phyloP scores from a whole-genome alignment of 2,329 filamentous ascomycete genomes.

The Alternaria atra region DNA sequence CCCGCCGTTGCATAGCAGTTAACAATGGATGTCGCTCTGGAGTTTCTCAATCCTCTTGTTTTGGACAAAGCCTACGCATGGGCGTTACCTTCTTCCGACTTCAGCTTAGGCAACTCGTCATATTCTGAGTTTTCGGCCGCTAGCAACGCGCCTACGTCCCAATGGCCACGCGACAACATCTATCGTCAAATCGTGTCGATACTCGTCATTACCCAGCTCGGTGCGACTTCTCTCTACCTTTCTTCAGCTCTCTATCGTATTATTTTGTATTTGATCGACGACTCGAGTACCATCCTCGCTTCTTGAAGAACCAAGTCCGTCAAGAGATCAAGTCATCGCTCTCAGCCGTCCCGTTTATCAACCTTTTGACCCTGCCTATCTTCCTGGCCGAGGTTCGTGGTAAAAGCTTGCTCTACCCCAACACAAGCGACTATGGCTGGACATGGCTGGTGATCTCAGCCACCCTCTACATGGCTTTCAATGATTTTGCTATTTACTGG shows the following conservation, averaged over 20 bases:
- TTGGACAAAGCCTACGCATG: conserved; percentile 18
- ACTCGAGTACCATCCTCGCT: conserved; percentile 15
- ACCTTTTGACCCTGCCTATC: conserved; percentile 10
- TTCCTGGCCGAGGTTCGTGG: conserved; percentile 14
- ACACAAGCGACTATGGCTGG: conserved; percentile 12
- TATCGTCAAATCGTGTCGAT: conserved; percentile 15
- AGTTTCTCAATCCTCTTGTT: conserved; percentile 16
- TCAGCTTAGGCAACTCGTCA: conserved; percentile 5
- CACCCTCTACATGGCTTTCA: conserved; percentile 13
- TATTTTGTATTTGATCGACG: conserved; percentile 14
- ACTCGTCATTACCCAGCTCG: conserved; percentile 13
- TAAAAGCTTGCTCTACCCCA: conserved; percentile 11
- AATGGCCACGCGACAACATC: conserved; percentile 18
- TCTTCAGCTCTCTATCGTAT: conserved; percentile 15
- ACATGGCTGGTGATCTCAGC: conserved; percentile 9
- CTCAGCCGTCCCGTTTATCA: conserved; percentile 13
- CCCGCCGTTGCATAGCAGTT: conserved; percentile 10
- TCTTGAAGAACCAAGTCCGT: conserved; percentile 15
- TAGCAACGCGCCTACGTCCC: conserved; percentile 3
- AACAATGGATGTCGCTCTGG: conserved; percentile 15
- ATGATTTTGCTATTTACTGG: conserved; percentile 16
- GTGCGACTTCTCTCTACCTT: conserved; percentile 13
- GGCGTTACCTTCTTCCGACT: conserved; percentile 6
- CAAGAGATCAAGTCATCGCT: conserved; percentile 14
- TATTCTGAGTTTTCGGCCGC: conserved; percentile 2